Evolutionary conservation across 768 basidiomycete species (phyloP).

Genomic region (Astraeus odoratus): DNA sequence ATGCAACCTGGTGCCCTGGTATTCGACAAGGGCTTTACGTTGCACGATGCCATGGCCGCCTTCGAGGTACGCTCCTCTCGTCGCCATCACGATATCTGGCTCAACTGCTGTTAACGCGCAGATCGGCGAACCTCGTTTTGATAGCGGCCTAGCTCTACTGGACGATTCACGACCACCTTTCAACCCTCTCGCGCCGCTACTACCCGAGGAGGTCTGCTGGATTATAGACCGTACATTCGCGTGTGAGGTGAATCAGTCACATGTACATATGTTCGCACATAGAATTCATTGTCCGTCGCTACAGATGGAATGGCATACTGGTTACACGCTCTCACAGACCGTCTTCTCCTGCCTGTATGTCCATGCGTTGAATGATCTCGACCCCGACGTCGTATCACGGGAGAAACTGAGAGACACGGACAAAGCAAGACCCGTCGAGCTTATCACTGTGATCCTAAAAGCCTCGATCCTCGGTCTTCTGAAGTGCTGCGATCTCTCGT

Average conservation of each 20-base stretch:
- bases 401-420: conserved; percentile 26
- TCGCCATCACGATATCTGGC: conserved; percentile 9
- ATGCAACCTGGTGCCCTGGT: conserved; percentile 60
- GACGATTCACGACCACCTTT: conserved; percentile 45
- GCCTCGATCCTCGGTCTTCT: conserved; percentile 60
- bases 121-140: conserved; percentile 89
- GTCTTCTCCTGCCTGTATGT: conserved; percentile 75
- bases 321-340: conserved; percentile 80
- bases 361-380: conserved; percentile 55
- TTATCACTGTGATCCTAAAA: conserved; percentile 63
- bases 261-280: conserved; percentile 5
- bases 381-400: conserved; percentile 42
- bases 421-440: conserved; percentile 46
- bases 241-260: conserved; percentile 55
- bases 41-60: conserved; percentile 91
- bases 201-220: conserved; percentile 83
- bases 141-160: conserved; percentile 60
- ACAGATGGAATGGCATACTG: conserved; percentile 85
- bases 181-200: conserved; percentile 53
- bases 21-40: conserved; percentile 60
- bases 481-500: conserved; percentile 77
- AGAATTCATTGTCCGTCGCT: conserved; percentile 11
- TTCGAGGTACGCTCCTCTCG: conserved; percentile 55
- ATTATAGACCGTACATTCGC: conserved; percentile 73
- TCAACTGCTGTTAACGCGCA: conserved; percentile 28